These are phyloP conservation scores for Parietaria judaica DNA, from an alignment of 306 rosid genomes.

Conservation along the genomic window DNA sequence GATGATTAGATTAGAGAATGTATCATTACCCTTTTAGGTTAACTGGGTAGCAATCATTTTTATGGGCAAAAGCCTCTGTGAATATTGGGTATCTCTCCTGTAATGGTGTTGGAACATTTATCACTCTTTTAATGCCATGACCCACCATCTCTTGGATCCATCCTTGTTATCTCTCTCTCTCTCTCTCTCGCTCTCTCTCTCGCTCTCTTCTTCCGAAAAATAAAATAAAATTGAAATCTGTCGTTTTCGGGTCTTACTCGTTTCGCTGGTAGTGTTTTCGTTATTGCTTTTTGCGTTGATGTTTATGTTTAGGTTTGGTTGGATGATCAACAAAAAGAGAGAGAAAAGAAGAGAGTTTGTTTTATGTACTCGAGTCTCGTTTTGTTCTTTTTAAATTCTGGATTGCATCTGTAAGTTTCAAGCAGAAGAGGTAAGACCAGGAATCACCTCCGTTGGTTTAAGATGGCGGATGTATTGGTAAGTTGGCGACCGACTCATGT, in stretches of 20 bases:
- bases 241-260: not conserved
- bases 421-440: no score
- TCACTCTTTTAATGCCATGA: constrained; percentile 26
- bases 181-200: constrained; percentile 30
- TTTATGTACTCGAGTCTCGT: no score
- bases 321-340: not conserved
- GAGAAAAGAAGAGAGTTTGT: no score
- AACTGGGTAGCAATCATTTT: constrained; percentile 64
- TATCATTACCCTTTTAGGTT: constrained; percentile 48
- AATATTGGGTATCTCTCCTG: constrained; percentile 56
- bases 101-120: constrained; percentile 28
- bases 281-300: not conserved
- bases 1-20: constrained; percentile 66
- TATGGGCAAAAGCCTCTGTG: constrained; percentile 74
- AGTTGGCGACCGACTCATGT: no score
- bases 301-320: not conserved
- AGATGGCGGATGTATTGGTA: no score
- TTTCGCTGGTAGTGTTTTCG: not conserved
- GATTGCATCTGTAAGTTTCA: no score
- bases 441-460: no score
- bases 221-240: constrained; percentile 22
- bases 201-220: constrained; percentile 21
- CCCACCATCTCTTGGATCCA: constrained; percentile 21
- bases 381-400: no score
- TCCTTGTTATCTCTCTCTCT: constrained; percentile 27